A percentile compares a stretch with the other conserved stretches of the same genome.
phyloP scores from a whole-genome alignment of 139 green algal species.

The Chlamydomonas asymmetrica region DNA sequence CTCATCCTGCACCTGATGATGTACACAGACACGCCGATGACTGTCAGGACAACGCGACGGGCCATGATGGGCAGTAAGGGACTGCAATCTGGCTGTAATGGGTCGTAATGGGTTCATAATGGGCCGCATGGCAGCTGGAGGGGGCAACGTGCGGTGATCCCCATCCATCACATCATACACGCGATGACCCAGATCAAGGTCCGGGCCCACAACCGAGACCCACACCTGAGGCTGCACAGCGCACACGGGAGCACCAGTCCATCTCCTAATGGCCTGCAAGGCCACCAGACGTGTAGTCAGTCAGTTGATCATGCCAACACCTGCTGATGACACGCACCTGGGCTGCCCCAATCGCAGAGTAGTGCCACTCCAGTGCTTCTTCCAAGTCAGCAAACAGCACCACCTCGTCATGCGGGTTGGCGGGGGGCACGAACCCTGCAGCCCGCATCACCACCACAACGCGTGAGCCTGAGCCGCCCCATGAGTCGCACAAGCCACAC shows the following conservation, averaged over 20 bases:
- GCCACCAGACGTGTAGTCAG: too few species aligned
- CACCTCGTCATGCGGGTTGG: conserved; percentile 41
- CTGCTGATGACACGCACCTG: conserved; percentile 8
- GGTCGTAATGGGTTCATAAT: too few species aligned
- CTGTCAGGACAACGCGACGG: neutral
- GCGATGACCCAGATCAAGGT: too few species aligned
- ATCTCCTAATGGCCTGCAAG: neutral
- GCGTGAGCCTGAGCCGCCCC: neutral
- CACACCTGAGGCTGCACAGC: too few species aligned
- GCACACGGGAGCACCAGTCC: too few species aligned
- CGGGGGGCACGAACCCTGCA: conserved; percentile 34
- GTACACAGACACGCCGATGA: too few species aligned
- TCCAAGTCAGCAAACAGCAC: conserved; percentile 40
- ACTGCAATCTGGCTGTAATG: neutral
- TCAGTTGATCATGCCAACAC: too few species aligned
- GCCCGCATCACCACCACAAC: neutral
- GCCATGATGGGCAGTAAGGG: neutral
- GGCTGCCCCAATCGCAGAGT: neutral
- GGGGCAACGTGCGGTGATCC: too few species aligned
- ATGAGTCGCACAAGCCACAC: neutral
- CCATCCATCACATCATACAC: too few species aligned
- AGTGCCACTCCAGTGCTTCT: conserved; percentile 51
- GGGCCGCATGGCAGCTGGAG: too few species aligned
- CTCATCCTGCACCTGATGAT: too few species aligned
- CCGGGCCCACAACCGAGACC: too few species aligned